Conservation (phyloP, 2,329 filamentous ascomycete species). For the Alternaria rosae region DNA sequence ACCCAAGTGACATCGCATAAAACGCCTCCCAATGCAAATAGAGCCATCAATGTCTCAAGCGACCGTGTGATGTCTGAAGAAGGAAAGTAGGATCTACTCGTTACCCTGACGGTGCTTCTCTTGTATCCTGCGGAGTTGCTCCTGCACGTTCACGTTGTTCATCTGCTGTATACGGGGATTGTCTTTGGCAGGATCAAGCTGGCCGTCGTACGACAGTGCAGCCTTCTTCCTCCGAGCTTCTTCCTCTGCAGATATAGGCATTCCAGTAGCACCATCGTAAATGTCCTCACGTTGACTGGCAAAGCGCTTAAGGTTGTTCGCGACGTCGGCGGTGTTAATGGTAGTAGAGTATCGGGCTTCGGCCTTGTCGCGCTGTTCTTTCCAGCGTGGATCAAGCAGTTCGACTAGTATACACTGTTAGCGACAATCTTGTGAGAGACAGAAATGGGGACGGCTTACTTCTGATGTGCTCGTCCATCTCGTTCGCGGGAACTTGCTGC, state of each 20-base stretch:
- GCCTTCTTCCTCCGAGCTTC: conserved; percentile 79
- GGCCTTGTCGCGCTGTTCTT: conserved; percentile 90
- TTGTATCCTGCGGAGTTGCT: conserved; percentile 78
- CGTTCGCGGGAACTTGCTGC: conserved; percentile 84
- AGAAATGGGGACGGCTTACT: conserved; percentile 60
- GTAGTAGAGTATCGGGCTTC: conserved; percentile 85
- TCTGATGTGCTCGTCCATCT: conserved; percentile 91
- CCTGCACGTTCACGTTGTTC: conserved; percentile 72
- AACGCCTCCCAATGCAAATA: conserved; percentile 20
- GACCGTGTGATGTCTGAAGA: neutral
- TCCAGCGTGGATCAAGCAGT: conserved; percentile 91
- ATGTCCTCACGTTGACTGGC: conserved; percentile 88
- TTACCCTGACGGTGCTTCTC: conserved; percentile 55
- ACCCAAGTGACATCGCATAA: conserved; percentile 4
- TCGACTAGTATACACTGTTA: conserved; percentile 68
- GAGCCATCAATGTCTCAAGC: neutral
- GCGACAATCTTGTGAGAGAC: conserved; percentile 18
- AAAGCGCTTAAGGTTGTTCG: conserved; percentile 93
- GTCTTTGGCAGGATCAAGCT: conserved; percentile 66
- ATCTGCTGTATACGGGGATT: conserved; percentile 62
- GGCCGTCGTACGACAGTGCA: conserved; percentile 71
- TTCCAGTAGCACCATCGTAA: conserved; percentile 77
- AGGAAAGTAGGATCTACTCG: conserved; percentile 5
- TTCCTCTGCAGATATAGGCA: conserved; percentile 74
- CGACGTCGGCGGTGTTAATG: conserved; percentile 86